These are phyloP conservation scores for Nelumbo lutea DNA, from an alignment of 164 flowering plant species.

Conservation along the genomic window DNA sequence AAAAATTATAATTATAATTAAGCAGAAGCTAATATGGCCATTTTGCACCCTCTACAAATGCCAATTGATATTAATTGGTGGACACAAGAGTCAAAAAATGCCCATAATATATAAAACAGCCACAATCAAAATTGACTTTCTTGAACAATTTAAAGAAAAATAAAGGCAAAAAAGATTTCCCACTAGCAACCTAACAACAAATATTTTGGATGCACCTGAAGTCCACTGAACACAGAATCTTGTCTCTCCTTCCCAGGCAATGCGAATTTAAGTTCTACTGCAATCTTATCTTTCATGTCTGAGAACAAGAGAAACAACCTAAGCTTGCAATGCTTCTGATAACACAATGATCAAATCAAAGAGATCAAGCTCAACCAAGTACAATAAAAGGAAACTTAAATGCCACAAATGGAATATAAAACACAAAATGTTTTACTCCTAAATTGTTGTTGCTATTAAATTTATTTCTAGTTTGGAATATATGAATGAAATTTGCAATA, in stretches of 20 bases:
- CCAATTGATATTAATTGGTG: not conserved
- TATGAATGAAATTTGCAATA: not conserved
- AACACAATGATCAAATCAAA: not conserved
- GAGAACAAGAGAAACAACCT: conserved; percentile 17
- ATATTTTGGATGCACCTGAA: conserved; percentile 53
- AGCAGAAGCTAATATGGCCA: not conserved
- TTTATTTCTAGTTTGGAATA: too few relatives aligned
- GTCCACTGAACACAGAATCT: conserved; percentile 94
- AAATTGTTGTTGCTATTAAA: not conserved
- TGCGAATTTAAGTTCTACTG: conserved; percentile 73
- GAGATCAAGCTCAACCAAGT: not conserved
- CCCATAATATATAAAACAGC: not conserved
- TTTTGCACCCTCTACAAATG: not conserved
- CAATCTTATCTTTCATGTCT: conserved; percentile 54
- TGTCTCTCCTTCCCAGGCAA: conserved; percentile 98
- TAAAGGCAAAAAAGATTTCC: conserved; percentile 1
- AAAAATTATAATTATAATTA: too few relatives aligned
- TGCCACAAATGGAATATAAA: not conserved
- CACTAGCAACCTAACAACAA: conserved; percentile 15
- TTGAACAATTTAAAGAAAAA: not conserved
- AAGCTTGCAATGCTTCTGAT: not conserved
- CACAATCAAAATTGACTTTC: not conserved
- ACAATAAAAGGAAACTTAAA: conserved; percentile 1
- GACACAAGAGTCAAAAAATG: not conserved
- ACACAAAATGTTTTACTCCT: not conserved